Evolutionary conservation across 2,329 filamentous ascomycete species (phyloP), one percentile per base, ranked within the genome.

Genomic region (Aspergillus arachidicola): DNA sequence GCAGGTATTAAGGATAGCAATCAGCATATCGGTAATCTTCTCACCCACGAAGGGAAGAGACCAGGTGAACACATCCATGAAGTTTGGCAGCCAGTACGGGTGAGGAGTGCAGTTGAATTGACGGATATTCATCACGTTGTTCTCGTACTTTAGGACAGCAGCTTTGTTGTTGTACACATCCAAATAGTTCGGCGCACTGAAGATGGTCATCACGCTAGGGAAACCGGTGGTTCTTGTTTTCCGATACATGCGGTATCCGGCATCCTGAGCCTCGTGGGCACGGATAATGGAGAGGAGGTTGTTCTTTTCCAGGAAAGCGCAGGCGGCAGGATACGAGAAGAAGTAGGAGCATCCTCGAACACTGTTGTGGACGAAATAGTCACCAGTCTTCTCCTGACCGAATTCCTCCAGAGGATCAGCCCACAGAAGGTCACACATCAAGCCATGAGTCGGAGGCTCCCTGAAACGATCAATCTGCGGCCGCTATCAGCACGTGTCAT

Each of bases 21-120:
- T 97, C 69, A 99, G 88, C 95, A 99, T 99, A 75, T 99, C 95
- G 21, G 95, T 98, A 75, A 99, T 94, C 86, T 99, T 99, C 81
- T 99, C 95, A 66, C 95, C 94, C 28, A 99, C 95, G 80, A 99
- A 99, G 0, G 95, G 95, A 64, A 99, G 85, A 38, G 95, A 99
- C 95, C 95, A 99, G n/a, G 95, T 99, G 77, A 99, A 99, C 67
- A 99, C 95, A 75, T 99, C 95, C 95, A 99, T 99, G 77, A 99
- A 99, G 83, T 99, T 99, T 60, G 95, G 95, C 56, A 99, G 87
- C 95, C 95, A 99, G 84, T 99, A 99, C 7, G 95, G 95, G 79
- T 99, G 95, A 38, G 95, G 95, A 26, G 95, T 98, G 86, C 94
- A 99, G 85, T 99, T 99, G 84, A 99, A 99, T 80, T 99, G 95